These are phyloP conservation scores for Pichia sp. DNA, from an alignment of 1,139 yeast genomes.

Conservation along the genomic window DNA sequence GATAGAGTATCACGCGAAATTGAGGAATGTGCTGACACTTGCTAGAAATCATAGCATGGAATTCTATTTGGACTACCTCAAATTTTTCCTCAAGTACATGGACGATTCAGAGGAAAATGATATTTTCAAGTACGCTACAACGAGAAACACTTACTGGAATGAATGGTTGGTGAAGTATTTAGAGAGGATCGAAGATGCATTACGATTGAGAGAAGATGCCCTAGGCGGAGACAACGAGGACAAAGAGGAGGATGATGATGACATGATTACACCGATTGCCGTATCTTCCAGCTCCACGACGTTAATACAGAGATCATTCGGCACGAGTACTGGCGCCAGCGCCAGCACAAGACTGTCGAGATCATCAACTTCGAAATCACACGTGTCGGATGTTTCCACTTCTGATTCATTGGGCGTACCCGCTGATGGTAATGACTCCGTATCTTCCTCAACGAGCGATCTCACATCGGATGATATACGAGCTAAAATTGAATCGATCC, in stretches of 20 bases:
- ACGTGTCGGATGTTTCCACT: background rate
- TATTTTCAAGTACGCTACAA: constrained; percentile 23
- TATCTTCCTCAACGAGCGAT: background rate
- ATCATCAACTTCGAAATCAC: background rate
- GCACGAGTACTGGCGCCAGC: too few relatives aligned
- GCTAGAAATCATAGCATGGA: constrained; percentile 16
- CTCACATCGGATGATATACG: background rate
- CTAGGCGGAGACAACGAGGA: too few relatives aligned
- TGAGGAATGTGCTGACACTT: background rate
- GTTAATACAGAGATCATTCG: too few relatives aligned
- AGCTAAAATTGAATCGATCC: constrained; percentile 3
- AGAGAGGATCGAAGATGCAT: background rate
- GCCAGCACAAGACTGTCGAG: background rate
- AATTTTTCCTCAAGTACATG: constrained; percentile 25
- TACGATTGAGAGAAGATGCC: too few relatives aligned
- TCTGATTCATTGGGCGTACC: background rate
- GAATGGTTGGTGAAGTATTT: constrained; percentile 22
- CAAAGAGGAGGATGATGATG: too few relatives aligned
- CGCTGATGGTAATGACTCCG: background rate
- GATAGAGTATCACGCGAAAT: constrained; percentile 3
- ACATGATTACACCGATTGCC: too few relatives aligned
- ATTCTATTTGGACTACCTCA: constrained; percentile 22
- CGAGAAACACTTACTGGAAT: constrained; percentile 25
- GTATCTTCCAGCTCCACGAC: too few relatives aligned
- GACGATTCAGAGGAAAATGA: constrained; percentile 25